Conservation (phyloP, 805 yeast genomes). For the Hanseniaspora hatyaiensis region DNA sequence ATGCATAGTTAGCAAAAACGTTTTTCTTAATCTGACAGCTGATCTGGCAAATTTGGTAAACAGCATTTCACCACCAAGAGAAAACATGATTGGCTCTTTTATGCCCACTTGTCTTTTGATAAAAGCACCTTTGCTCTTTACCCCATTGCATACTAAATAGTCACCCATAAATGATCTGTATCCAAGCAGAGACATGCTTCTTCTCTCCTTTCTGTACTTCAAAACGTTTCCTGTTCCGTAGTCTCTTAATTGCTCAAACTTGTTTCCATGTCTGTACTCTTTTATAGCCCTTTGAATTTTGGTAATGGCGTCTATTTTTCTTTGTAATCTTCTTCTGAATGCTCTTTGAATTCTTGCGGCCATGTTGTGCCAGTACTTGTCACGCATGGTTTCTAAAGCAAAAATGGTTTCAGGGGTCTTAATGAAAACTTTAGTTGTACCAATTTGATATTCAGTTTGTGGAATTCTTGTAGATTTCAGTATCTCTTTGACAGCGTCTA, state of each 20-base stretch:
- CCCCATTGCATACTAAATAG: conserved; percentile 71
- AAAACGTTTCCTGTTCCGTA: conserved; percentile 56
- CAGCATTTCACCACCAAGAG: conserved; percentile 69
- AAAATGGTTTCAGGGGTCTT: conserved; percentile 94
- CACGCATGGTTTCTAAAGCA: conserved; percentile 91
- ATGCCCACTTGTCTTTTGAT: conserved; percentile 60
- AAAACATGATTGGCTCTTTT: conserved; percentile 58
- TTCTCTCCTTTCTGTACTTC: conserved; percentile 72
- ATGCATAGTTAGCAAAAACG: conserved; percentile 54
- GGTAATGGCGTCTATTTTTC: conserved; percentile 78
- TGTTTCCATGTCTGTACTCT: conserved; percentile 65
- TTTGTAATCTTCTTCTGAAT: conserved; percentile 71
- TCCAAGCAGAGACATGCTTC: conserved; percentile 77
- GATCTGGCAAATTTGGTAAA: conserved; percentile 87
- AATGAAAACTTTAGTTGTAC: conserved; percentile 83
- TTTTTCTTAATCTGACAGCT: conserved; percentile 61
- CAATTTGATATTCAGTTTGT: conserved; percentile 72
- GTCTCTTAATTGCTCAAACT: conserved; percentile 74
- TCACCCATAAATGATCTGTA: conserved; percentile 90
- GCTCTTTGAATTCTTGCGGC: conserved; percentile 96
- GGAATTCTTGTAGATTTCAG: conserved; percentile 60
- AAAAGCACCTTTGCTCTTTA: conserved; percentile 66
- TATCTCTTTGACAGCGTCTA: conserved; percentile 43
- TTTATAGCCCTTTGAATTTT: conserved; percentile 75
- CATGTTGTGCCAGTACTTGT: conserved; percentile 95